phyloP scores from a whole-genome alignment of 345 rosid species.

The Isatis tinctoria region DNA sequence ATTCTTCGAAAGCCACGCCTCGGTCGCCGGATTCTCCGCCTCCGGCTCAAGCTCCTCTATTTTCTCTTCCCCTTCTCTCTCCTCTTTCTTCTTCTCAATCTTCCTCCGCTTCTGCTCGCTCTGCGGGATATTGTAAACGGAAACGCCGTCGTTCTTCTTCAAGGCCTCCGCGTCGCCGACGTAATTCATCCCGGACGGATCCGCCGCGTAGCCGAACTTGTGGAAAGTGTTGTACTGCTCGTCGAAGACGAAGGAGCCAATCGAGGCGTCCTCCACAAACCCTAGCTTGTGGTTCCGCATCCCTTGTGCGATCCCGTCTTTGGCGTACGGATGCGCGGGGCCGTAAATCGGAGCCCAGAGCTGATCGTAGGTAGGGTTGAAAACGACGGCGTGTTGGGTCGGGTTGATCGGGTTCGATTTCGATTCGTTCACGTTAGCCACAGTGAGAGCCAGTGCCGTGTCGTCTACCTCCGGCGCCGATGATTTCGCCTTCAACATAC shows the following conservation, averaged over 20 bases:
- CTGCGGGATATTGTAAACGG: slow-evolving; percentile 79
- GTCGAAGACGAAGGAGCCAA: slow-evolving; percentile 78
- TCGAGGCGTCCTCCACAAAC: slow-evolving; percentile 87
- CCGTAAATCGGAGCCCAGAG: slow-evolving; percentile 89
- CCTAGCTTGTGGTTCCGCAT: slow-evolving; percentile 98
- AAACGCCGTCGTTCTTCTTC: slow-evolving; percentile 54
- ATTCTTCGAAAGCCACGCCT: slow-evolving; percentile 74
- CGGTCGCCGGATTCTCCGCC: slow-evolving; percentile 76
- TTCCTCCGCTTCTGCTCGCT: slow-evolving; percentile 77
- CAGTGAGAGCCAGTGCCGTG: slow-evolving; percentile 78
- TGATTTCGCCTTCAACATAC: slow-evolving; percentile 66
- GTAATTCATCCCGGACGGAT: slow-evolving; percentile 73
- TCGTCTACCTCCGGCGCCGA: slow-evolving; percentile 92
- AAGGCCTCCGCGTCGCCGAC: slow-evolving; percentile 78
- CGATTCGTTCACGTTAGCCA: slow-evolving; percentile 52
- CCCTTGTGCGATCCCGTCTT: slow-evolving; percentile 92
- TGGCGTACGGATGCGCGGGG: slow-evolving; percentile 90
- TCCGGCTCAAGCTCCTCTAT: slow-evolving; percentile 41
- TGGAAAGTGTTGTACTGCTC: slow-evolving; percentile 94
- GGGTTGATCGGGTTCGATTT: slow-evolving; percentile 74
- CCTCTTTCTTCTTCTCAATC: slow-evolving; percentile 56
- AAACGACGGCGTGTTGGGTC: slow-evolving; percentile 60
- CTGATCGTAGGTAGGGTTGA: slow-evolving; percentile 86
- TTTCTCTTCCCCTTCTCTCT: slow-evolving; percentile 34
- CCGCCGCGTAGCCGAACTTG: slow-evolving; percentile 81